phyloP scores from a whole-genome alignment of 164 flowering plant genomes.

The Magnolia changhungtana region DNA sequence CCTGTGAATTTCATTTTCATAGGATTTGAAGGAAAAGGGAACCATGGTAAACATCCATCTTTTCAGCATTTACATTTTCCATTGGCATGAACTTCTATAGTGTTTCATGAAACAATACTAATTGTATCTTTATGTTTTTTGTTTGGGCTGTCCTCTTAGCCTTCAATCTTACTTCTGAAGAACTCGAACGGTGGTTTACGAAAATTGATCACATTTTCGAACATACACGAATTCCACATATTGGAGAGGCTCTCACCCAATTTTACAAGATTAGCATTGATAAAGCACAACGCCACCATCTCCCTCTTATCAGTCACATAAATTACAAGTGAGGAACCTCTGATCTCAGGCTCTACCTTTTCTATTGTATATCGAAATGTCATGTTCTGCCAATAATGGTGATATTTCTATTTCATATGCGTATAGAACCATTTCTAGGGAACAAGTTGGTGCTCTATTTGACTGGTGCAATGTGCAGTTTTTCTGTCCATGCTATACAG shows the following conservation, averaged over 20 bases:
- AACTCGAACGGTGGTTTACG: slow-evolving; percentile 92
- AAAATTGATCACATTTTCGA: slow-evolving; percentile 92
- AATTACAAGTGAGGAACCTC: slow-evolving; percentile 68
- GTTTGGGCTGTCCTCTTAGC: slow-evolving; percentile 29
- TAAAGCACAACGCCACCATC: slow-evolving; percentile 58
- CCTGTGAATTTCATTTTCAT: slow-evolving; percentile 94
- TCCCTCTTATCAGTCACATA: slow-evolving; percentile 69
- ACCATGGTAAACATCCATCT: slow-evolving; percentile 54
- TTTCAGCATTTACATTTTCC: not conserved
- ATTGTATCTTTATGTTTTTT: not conserved
- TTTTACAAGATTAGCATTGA: slow-evolving; percentile 68
- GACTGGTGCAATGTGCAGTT: slow-evolving; percentile 45
- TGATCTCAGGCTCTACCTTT: not conserved
- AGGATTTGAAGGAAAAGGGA: slow-evolving; percentile 98
- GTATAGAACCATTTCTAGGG: not conserved
- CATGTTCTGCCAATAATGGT: not conserved
- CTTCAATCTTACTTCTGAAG: slow-evolving; percentile 75
- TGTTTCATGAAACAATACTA: not conserved
- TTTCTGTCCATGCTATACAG: slow-evolving; percentile 90
- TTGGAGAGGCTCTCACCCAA: slow-evolving; percentile 68
- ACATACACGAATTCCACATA: slow-evolving; percentile 75
- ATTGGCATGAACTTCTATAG: not conserved
- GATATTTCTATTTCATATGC: not conserved
- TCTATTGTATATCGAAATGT: not conserved
- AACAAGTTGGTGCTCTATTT: not conserved